Base-by-base conservation (phyloP, 345 rosid species). In the Xanthoceras sorbifolium region DNA sequence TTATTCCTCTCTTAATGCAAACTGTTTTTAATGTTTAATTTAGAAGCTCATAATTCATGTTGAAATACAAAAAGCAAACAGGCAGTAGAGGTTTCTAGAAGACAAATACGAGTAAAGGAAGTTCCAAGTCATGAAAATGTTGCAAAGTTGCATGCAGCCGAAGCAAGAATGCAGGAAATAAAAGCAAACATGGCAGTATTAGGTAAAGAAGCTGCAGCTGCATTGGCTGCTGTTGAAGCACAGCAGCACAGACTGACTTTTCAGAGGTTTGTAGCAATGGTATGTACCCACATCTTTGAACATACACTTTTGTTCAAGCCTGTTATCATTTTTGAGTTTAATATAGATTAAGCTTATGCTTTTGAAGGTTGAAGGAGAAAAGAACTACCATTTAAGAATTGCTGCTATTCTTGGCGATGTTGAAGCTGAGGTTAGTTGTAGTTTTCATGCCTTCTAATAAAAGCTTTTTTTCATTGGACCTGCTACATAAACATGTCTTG, bases 191-290 rank as follows among this genome's bases (percentile, higher is more conserved):
- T 95, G 99, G 97, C 97, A 10, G 90, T 94, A 82, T 88, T 94
- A 0, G 99, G 99, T 75, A 95, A 95, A 85, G 99, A 95, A 90
- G 98, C 99, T 74, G 83, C 97, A 50, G 88, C 98, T 68, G 99
- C 99, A 74, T 86, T 96, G 86, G 92, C 98, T 72, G 97, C 99
- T 72, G 94, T 96, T 80, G 99, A 87, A 82, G 87, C 97, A 54
- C 99, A 93, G 89, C 99, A 96, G 83, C 94, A 86, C 59, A 89
- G 97, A 79, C 84, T 90, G 77, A 92, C 97, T 81, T 93, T 92
- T 82, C 99, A 96, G 82, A 90, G 98, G 85, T 90, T 96, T 83
- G 92, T 92, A 48, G 84, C 98, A 38, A 93, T 93, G 98, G 99
- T 93, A 85, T 57, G 71, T 64, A 34, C 46, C 26, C 67, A 55